A percentile compares a stretch with the other conserved stretches of the same genome.
These are phyloP conservation scores for Nakazawaea anatomiae DNA, from an alignment of 805 yeast species.

Conservation along the genomic window DNA sequence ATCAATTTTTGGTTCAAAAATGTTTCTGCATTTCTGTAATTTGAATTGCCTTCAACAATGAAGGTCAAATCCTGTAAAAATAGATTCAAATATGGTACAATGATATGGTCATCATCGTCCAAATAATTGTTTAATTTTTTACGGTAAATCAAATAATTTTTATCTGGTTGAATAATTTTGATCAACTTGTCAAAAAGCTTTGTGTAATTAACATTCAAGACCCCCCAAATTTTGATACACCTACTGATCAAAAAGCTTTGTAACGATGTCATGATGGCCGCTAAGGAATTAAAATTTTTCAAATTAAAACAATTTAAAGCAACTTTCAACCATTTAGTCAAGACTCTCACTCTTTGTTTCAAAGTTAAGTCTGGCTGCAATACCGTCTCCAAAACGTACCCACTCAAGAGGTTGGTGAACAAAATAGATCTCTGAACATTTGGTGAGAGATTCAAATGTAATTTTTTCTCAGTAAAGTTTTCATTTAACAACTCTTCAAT, in stretches of 20 bases:
- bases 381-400: slow-evolving; percentile 66
- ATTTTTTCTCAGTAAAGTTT: slow-evolving; percentile 54
- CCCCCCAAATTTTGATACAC: slow-evolving; percentile 51
- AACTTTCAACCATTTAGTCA: slow-evolving; percentile 69
- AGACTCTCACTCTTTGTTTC: slow-evolving; percentile 45
- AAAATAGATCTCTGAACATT: slow-evolving; percentile 55
- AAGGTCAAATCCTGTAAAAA: slow-evolving; percentile 77
- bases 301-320: slow-evolving; percentile 68
- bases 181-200: slow-evolving; percentile 60
- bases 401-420: slow-evolving; percentile 68
- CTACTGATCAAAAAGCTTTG: slow-evolving; percentile 70
- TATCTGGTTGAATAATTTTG: slow-evolving; percentile 67
- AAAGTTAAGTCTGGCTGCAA: slow-evolving; percentile 44
- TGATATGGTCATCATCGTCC: slow-evolving; percentile 45
- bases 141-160: slow-evolving; percentile 67
- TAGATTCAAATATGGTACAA: slow-evolving; percentile 71
- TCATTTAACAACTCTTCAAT: slow-evolving; percentile 63
- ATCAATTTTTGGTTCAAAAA: slow-evolving; percentile 54
- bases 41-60: slow-evolving; percentile 77
- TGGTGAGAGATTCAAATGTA: slow-evolving; percentile 54
- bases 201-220: slow-evolving; percentile 50
- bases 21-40: slow-evolving; percentile 53
- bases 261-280: slow-evolving; percentile 70
- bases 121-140: slow-evolving; percentile 50
- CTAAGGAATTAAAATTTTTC: slow-evolving; percentile 72